These are phyloP conservation scores for Chlorella ohadii DNA, from an alignment of 139 green algal species.

Conservation along the genomic window DNA sequence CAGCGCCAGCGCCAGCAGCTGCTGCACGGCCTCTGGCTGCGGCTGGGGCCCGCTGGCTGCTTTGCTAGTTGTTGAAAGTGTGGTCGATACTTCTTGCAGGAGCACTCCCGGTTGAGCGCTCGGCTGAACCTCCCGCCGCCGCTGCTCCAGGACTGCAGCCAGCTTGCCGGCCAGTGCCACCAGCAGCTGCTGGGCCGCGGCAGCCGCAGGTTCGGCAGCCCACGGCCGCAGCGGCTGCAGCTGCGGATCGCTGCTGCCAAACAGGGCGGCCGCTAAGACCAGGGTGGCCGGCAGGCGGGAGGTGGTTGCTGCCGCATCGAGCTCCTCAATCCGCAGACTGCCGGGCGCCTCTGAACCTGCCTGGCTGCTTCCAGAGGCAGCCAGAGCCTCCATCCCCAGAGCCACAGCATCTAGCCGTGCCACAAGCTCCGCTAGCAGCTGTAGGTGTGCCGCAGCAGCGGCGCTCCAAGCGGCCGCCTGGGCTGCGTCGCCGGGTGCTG, in stretches of 20 bases:
- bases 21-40: conserved; percentile 1
- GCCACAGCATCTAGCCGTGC: background rate
- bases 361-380: background rate
- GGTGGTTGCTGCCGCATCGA: background rate
- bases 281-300: background rate
- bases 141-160: background rate
- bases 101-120: background rate
- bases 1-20: background rate
- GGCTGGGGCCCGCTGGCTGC: background rate
- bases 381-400: background rate
- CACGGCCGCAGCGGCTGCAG: conserved; percentile 9
- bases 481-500: background rate
- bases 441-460: background rate
- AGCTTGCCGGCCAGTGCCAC: background rate
- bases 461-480: background rate
- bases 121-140: background rate
- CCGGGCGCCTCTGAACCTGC: background rate
- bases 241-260: background rate
- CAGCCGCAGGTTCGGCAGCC: background rate
- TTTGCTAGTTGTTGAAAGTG: background rate
- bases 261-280: background rate
- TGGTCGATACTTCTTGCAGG: background rate
- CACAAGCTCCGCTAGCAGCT: background rate
- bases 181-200: background rate
- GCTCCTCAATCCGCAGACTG: background rate